A percentile compares a stretch with the other conserved stretches of the same genome.
Conservation (phyloP, 1,284 basidiomycete species). For the Naganishia sp. region DNA sequence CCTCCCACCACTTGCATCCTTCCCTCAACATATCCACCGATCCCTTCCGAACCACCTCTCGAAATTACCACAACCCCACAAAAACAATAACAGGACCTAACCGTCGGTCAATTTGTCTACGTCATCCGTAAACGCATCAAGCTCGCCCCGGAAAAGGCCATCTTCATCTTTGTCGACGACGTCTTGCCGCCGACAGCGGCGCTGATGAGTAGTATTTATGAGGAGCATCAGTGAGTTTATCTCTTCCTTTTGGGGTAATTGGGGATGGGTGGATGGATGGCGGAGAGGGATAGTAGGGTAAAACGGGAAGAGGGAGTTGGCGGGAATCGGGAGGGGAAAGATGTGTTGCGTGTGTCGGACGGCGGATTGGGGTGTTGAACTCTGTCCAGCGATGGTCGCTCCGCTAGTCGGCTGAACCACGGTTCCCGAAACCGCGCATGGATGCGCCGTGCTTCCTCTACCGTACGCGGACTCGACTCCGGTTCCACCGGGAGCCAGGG, state of each 20-base stretch:
- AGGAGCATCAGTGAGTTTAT: constrained; percentile 85
- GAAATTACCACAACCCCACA: background rate
- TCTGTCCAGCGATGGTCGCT: too few relatives aligned
- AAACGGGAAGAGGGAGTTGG: too few relatives aligned
- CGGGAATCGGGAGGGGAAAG: too few relatives aligned
- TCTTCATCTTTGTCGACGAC: constrained; percentile 99
- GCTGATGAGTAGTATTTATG: constrained; percentile 98
- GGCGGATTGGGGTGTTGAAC: too few relatives aligned
- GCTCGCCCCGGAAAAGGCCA: constrained; percentile 98
- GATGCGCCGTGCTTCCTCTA: too few relatives aligned
- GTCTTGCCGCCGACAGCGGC: constrained; percentile 97
- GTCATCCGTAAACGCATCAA: constrained; percentile 99
- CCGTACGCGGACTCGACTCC: too few relatives aligned
- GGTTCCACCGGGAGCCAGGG: too few relatives aligned
- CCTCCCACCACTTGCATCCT: background rate
- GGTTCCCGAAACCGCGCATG: too few relatives aligned
- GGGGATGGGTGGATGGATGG: background rate
- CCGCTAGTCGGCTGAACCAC: too few relatives aligned
- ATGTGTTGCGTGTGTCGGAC: too few relatives aligned
- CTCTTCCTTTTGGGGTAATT: background rate
- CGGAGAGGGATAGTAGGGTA: background rate
- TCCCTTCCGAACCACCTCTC: background rate
- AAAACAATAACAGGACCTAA: constrained; percentile 78
- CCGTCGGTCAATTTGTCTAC: constrained; percentile 98
- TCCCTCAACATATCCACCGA: background rate